phyloP scores from a whole-genome alignment of 257 asterid genomes.

The Catharanthus roseus region DNA sequence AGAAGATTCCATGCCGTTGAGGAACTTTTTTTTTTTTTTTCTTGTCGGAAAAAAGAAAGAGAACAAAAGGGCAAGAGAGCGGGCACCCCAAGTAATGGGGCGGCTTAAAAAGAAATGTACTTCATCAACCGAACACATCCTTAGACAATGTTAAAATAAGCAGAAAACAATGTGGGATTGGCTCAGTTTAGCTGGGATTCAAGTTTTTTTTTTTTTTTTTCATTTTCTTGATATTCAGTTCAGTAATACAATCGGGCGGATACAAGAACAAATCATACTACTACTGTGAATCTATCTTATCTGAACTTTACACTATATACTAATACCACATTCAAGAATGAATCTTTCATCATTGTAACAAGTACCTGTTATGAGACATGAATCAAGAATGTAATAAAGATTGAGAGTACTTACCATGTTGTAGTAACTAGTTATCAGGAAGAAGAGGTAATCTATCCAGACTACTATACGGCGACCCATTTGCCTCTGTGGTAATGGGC shows the following conservation, averaged over 20 bases:
- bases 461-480: slow-evolving; percentile 44
- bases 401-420: neutral
- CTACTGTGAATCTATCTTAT: neutral
- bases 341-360: neutral
- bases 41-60: neutral
- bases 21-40: neutral
- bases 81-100: slow-evolving; percentile 1
- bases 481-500: slow-evolving; percentile 35
- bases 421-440: slow-evolving; percentile 34
- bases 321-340: neutral
- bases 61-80: neutral
- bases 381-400: neutral
- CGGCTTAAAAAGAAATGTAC: slow-evolving; percentile 6
- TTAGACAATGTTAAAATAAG: slow-evolving; percentile 1
- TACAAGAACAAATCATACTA: too few species aligned
- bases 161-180: neutral
- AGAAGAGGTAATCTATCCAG: slow-evolving; percentile 68
- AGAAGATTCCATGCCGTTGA: too few species aligned
- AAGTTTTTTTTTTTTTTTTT: neutral
- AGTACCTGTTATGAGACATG: neutral
- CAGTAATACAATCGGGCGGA: neutral
- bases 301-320: neutral
- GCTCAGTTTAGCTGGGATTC: neutral
- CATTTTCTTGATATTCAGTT: neutral
- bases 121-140: neutral